Base-by-base conservation (phyloP, 176 grass and related monocot genomes). In the Pharus latifolius region DNA sequence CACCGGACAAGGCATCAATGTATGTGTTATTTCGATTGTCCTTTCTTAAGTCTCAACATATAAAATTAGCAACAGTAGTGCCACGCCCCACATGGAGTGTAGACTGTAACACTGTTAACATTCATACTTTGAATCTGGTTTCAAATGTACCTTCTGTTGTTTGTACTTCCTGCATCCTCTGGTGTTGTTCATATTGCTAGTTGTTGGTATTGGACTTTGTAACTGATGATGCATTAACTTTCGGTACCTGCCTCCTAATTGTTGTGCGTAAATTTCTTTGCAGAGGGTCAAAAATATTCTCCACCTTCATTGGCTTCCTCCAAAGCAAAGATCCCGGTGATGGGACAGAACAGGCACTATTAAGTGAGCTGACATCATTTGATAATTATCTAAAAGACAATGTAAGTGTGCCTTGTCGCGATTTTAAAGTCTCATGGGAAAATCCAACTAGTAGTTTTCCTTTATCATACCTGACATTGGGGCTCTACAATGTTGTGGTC, bases 211-310 rank as follows among this genome's bases (percentile, higher is more conserved):
- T 33, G 24, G 58, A 18, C 20, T n/a, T 17, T 54, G 50, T 24
- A 22, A n/a, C 16, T 54, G 7, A 17, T 22, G 7, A 49, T 18
- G n/a, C 37, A 65, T 51, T 30, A 16, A 69, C 20, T 65, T 4
- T 60, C 69, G 4, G 7, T 79, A 19, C 29, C 31, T n/a, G 45
- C 9, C 15, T 56, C 18, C 38, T 85, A 67, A 73, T 30, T 44
- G 17, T 38, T 80, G 15, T 62, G 10, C 6, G 41, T 49, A 53
- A 35, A 35, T 82, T 42, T 78, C 25, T 34, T 58, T 78, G 12
- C 71, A 92, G 94, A 29, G 92, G 94, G 26, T 96, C 88, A 65
- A 96, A 92, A 57, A 87, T 92, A 63, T 96, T 96, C 75, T 89
- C 92, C 33, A 71, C 83, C 3, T 96, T 97, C 47, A 88, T 97